phyloP scores from a whole-genome alignment of 2,329 filamentous ascomycete species.

The Cladosporium sp. region DNA sequence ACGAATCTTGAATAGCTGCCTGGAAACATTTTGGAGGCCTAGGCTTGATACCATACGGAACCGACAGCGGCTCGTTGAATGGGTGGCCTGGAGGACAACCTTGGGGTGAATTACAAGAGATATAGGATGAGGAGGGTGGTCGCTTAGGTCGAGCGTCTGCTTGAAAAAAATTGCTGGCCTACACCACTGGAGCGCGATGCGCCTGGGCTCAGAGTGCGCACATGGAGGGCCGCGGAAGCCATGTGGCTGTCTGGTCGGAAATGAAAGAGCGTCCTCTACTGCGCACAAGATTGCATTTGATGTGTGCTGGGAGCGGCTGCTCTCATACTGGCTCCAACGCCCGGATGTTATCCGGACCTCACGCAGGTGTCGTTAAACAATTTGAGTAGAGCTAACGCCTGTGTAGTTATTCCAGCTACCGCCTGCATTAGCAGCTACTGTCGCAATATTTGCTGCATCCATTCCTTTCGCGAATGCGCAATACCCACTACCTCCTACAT shows the following conservation, averaged over 20 bases:
- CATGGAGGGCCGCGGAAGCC: not conserved
- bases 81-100: not conserved
- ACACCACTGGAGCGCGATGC: not conserved
- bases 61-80: not conserved
- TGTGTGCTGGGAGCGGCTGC: not conserved
- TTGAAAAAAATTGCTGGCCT: not conserved
- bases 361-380: not conserved
- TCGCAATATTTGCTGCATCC: constrained; percentile 24
- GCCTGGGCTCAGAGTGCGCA: not conserved
- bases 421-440: constrained; percentile 29
- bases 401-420: constrained; percentile 24
- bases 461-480: constrained; percentile 34
- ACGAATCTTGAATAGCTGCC: not conserved
- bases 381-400: not conserved
- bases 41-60: not conserved
- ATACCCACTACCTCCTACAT: constrained; percentile 40
- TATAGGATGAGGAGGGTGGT: not conserved
- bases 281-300: not conserved
- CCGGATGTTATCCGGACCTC: not conserved
- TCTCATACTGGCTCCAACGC: not conserved
- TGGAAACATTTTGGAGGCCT: not conserved
- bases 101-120: not conserved
- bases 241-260: not conserved
- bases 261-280: not conserved
- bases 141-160: not conserved